A percentile compares a stretch with the other conserved stretches of the same genome.
These are phyloP conservation scores for Paramecium primaurelia DNA, from an alignment of 73 alveolate species.

Conservation along the genomic window DNA sequence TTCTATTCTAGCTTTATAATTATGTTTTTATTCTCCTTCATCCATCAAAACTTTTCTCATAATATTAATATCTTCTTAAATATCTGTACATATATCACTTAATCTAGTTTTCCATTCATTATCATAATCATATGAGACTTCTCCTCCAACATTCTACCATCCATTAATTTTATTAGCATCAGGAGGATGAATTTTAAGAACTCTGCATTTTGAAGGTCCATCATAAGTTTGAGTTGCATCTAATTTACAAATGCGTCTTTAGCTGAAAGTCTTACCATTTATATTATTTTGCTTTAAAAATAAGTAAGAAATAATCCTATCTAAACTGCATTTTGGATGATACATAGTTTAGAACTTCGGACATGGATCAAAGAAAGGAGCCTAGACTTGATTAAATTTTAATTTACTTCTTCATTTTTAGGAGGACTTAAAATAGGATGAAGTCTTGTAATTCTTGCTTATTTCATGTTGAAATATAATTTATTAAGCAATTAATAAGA, in stretches of 20 bases:
- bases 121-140: not conserved
- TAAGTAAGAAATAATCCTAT: not conserved
- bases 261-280: not conserved
- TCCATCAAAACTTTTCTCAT: not conserved
- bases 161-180: not conserved
- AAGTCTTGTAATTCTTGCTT: not conserved
- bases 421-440: not conserved
- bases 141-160: constrained; percentile 32
- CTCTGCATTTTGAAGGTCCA: not conserved
- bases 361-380: constrained; percentile 28
- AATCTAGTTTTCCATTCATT: not conserved
- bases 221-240: constrained; percentile 2
- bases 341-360: not conserved
- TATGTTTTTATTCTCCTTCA: not conserved
- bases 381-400: not conserved
- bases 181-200: not conserved
- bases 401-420: not conserved
- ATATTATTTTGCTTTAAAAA: not conserved
- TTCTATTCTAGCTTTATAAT: not conserved
- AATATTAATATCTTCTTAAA: not conserved
- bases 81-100: not conserved
- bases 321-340: not conserved
- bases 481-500: not conserved
- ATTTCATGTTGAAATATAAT: not conserved
- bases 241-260: not conserved